Evolutionary conservation across 2,329 filamentous ascomycete species (phyloP).

Genomic region (Colletotrichum nymphaeae): DNA sequence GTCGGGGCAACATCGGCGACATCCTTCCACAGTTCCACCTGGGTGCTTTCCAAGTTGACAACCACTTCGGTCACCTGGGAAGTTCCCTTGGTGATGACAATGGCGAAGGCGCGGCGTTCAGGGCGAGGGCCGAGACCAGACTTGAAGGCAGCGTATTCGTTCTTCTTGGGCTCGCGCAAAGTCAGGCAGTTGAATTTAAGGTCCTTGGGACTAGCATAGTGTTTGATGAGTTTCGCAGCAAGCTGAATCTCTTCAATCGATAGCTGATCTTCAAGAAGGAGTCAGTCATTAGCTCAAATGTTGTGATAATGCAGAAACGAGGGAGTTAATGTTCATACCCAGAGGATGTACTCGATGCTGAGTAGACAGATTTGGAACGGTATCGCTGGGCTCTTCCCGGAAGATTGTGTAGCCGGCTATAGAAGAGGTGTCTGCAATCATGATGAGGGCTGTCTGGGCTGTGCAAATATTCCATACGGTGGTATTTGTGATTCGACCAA

Average conservation of each 20-base stretch:
- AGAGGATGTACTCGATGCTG: constrained; percentile 50
- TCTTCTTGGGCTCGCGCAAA: constrained; percentile 72
- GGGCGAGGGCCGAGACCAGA: constrained; percentile 57
- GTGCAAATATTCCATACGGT: constrained; percentile 14
- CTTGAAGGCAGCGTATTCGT: constrained; percentile 71
- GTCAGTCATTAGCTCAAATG: background rate
- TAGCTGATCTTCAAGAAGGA: constrained; percentile 58
- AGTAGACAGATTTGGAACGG: constrained; percentile 47
- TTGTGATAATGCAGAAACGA: background rate
- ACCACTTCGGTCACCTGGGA: background rate
- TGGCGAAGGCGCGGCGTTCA: constrained; percentile 48
- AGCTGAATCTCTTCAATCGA: constrained; percentile 64
- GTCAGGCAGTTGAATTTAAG: constrained; percentile 72
- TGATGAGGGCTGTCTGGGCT: constrained; percentile 40
- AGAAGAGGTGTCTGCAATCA: constrained; percentile 55
- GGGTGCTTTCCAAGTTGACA: background rate
- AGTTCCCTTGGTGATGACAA: background rate
- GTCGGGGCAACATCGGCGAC: constrained; percentile 59
- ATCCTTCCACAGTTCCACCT: constrained; percentile 53
- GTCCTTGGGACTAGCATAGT: constrained; percentile 46
- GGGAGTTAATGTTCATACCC: constrained; percentile 38
- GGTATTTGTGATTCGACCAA: constrained; percentile 12
- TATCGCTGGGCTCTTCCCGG: constrained; percentile 53
- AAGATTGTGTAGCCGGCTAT: constrained; percentile 59
- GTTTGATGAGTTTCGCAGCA: constrained; percentile 61